Evolutionary conservation across 306 rosid genomes (phyloP), one percentile per base, ranked within the genome.

Genomic region (Notholithocarpus densiflorus): DNA sequence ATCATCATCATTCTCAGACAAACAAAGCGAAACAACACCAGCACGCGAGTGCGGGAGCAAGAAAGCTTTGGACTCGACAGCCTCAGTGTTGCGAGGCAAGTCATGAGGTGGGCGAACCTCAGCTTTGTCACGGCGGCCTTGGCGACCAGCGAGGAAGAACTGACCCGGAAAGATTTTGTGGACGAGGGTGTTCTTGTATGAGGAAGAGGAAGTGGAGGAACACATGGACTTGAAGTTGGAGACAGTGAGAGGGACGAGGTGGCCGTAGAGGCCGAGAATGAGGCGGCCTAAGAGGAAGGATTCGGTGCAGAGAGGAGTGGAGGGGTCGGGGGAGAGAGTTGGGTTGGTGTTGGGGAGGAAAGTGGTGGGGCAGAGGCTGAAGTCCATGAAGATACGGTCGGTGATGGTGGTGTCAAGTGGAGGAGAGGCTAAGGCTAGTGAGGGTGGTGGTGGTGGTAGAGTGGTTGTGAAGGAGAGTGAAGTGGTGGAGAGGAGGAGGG

Each of bases 301-400:
- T 23, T 90, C 93, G 73, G 94, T 81, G 89, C 98, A 94, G 82
- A 91, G 90, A n/a, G 85, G 43, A 76, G 77, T 66, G 19, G 82
- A 8, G 71, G 61, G 65, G 83, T 86, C 89, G 26, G 91, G 80
- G 66, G 77, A 11, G 53, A 48, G 53, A 48, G 53, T 48, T 48
- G 53, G 53, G 53, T 48, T 48, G 14, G 92, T 77, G 77, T 59
- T 75, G 45, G 93, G 88, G 73, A 88, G 92, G 91, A 82, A 89
- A 82, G 76, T 80, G 73, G 89, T 88, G 64, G 97, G 91, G 86
- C 97, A 94, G 87, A 94, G 89, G 82, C 88, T 86, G 91, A 94
- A 92, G 79, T 94, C 98, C 82, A 94, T 82, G 89, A 91, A 94
- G 74, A 92, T 70, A 32, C 98, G 97, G 86, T 94, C 97, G 61